Conservation (phyloP, 2,329 filamentous ascomycete genomes). For the Pseudocercospora crystallina region DNA sequence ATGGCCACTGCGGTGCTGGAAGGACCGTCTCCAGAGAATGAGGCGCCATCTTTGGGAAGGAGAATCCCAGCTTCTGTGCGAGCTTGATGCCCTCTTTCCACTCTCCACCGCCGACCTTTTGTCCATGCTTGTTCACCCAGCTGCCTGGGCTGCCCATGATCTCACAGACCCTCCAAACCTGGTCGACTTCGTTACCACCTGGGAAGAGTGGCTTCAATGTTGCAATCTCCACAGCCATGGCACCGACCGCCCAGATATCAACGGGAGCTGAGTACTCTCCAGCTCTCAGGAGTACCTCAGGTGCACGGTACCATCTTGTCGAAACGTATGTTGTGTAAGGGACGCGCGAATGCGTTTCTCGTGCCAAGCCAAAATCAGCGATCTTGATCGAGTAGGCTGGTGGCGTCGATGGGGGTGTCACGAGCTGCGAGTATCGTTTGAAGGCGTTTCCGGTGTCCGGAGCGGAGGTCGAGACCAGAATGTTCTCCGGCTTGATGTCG, state of each 20-base stretch:
- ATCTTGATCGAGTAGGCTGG: conserved; percentile 96
- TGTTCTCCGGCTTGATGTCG: conserved; percentile 99
- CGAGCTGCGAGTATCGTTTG: conserved; percentile 85
- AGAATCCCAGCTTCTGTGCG: conserved; percentile 95
- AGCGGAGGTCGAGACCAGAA: conserved; percentile 88
- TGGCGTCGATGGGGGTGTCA: conserved; percentile 92
- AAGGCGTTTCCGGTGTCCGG: conserved; percentile 82
- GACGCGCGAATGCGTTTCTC: conserved; percentile 93
- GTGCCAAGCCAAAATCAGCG: conserved; percentile 94
- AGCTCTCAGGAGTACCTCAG: conserved; percentile 87
- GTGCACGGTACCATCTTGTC: conserved; percentile 91
- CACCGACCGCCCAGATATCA: conserved; percentile 97
- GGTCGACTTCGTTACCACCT: conserved; percentile 96
- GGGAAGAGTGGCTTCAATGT: conserved; percentile 96
- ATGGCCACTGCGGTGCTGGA: conserved; percentile 85
- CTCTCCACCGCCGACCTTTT: conserved; percentile 87
- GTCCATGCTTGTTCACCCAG: conserved; percentile 92
- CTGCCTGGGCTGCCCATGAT: conserved; percentile 99
- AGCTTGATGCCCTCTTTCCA: conserved; percentile 94
- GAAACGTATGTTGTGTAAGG: conserved; percentile 99
- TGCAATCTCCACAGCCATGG: conserved; percentile 97
- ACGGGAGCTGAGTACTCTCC: conserved; percentile 97
- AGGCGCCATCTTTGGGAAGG: conserved; percentile 98
- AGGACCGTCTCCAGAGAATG: conserved; percentile 95
- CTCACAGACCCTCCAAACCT: conserved; percentile 98